Evolutionary conservation across 176 grass and related monocot species (phyloP).

Genomic region (Bonia amplexicaulis): DNA sequence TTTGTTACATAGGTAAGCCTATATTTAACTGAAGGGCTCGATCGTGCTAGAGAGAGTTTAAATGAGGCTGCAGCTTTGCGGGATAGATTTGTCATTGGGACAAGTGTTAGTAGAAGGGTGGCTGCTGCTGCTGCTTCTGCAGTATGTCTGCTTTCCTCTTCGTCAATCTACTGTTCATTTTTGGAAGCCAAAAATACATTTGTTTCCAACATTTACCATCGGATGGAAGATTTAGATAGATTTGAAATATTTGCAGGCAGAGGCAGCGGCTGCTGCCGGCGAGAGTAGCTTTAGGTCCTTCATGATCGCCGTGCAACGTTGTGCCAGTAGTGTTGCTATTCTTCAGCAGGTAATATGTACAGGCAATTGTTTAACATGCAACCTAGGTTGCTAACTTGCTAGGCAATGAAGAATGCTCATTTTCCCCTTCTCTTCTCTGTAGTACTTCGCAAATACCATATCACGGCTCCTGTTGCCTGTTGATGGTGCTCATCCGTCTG

Average conservation of each 20-base stretch:
- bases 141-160: constrained; percentile 47
- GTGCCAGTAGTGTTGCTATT: constrained; percentile 86
- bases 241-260: constrained; percentile 61
- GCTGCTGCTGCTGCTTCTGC: constrained; percentile 82
- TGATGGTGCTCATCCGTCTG: constrained; percentile 76
- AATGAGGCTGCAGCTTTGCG: constrained; percentile 76
- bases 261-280: constrained; percentile 75
- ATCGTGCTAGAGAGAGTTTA: constrained; percentile 84
- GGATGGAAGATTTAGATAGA: constrained; percentile 21
- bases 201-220: neutral
- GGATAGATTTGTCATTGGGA: constrained; percentile 75
- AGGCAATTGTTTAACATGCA: constrained; percentile 15
- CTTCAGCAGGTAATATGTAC: constrained; percentile 87
- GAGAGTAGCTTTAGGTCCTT: constrained; percentile 95
- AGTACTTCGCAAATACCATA: constrained; percentile 98
- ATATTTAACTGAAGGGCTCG: constrained; percentile 96
- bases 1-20: constrained; percentile 65
- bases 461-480: constrained; percentile 85
- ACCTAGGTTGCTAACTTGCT: constrained; percentile 28
- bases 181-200: constrained; percentile 4
- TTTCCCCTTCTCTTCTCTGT: constrained; percentile 12
- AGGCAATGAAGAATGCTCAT: constrained; percentile 17
- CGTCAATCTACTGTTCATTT: constrained; percentile 8
- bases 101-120: constrained; percentile 94
- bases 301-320: constrained; percentile 95